A percentile compares a stretch with the other conserved stretches of the same genome.
phyloP scores from a whole-genome alignment of 768 basidiomycete genomes.

The Dioszegia aurantiaca region DNA sequence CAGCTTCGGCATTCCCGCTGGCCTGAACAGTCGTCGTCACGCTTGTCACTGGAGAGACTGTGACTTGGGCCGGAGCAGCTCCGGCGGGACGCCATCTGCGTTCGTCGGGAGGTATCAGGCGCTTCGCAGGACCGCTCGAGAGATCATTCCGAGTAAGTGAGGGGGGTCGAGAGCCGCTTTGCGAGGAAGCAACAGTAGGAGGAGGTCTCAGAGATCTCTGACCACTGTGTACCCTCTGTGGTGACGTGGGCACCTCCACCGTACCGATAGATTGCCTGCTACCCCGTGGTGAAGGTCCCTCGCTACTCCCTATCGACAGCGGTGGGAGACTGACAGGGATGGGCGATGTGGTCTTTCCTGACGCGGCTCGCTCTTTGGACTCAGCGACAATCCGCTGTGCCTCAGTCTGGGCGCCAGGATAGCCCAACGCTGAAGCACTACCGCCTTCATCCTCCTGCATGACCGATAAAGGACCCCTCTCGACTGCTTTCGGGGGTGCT shows the following conservation, averaged over 20 bases:
- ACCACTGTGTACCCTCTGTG: constrained; percentile 1
- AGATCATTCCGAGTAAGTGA: constrained; percentile 16
- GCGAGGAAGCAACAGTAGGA: constrained; percentile 1
- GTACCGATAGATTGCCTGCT: neutral
- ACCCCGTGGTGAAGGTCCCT: constrained; percentile 8
- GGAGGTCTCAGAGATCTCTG: constrained; percentile 24
- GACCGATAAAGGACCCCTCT: constrained; percentile 1
- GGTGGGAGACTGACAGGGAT: neutral
- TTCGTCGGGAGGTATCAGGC: constrained; percentile 24
- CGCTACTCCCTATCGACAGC: neutral
- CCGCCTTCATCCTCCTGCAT: neutral
- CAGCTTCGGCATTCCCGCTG: constrained; percentile 1
- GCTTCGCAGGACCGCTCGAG: constrained; percentile 13
- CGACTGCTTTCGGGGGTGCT: neutral
- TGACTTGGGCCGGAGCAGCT: constrained; percentile 43
- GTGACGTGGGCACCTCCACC: neutral
- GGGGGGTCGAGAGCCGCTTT: constrained; percentile 15
- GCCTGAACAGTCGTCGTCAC: constrained; percentile 42
- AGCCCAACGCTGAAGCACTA: neutral
- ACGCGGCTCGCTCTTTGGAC: constrained; percentile 19
- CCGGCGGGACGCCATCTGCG: constrained; percentile 38
- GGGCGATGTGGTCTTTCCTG: neutral
- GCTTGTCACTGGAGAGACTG: constrained; percentile 40
- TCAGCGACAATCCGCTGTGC: constrained; percentile 43
- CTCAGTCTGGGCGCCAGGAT: constrained; percentile 27